Base-by-base conservation (phyloP, 2,329 filamentous ascomycete species). In the Aspergillus transmontanensis region DNA sequence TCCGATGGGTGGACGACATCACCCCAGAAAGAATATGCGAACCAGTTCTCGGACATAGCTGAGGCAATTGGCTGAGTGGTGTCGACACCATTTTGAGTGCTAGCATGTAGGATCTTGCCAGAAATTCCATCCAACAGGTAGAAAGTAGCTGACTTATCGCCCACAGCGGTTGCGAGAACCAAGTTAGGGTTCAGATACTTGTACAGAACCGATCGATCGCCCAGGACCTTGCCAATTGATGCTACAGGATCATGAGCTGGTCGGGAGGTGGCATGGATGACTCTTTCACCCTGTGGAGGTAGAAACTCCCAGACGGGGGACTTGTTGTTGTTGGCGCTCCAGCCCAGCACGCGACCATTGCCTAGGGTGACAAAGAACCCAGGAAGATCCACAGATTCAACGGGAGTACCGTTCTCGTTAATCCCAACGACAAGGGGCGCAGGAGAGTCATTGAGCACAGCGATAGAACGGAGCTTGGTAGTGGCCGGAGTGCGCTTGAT, bases 181-280 rank as follows among this genome's bases (percentile, higher is more conserved):
- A 92, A 86, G 78, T 96, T 97, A 0, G 92, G 88, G 80, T 96
- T 97, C 46, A 99, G 82, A 75, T 98, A 98, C 80, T 99, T 99
- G 87, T 99, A 99, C 66, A 94, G 86, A 55, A 99, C 95, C n/a
- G 89, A 89, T 50, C 95, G 88, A 73, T 99, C 91, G 30, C 93
- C 94, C 26, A 99, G 86, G 1, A 98, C 95, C 63, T 92, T 93
- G 11, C 95, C 95, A 70, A 99, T 97, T 0, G 95, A 98, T 3
- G 95, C 94, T 55, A 98, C 89, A 0, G 93, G 93, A 70, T 99
- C 94, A 67, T 94, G 90, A 2, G 85, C 74, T 11, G 92, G 89
- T 55, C 89, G 86, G 21, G 89, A 84, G 2, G 89, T 89, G 45
- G 95, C 83, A 51, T 85, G 82, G 7, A 89, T 81, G 59, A 98